Conservation (phyloP, 768 basidiomycete species). For the Amanita polypyramis region DNA sequence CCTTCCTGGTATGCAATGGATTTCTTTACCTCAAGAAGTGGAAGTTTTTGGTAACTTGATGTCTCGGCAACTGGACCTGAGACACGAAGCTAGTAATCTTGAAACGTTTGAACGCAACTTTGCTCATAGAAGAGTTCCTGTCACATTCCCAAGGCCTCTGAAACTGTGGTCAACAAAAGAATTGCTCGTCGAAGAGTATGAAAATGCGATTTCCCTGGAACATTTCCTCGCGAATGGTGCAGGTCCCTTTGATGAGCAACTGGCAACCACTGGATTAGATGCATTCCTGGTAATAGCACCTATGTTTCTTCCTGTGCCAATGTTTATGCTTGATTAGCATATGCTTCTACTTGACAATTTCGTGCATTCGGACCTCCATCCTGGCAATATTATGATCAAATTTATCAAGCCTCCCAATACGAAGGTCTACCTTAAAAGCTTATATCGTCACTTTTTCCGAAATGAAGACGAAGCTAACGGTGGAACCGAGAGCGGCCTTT, state of each 20-base stretch:
- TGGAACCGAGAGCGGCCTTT: conserved; percentile 14
- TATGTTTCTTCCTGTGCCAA: neutral
- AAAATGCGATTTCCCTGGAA: conserved; percentile 88
- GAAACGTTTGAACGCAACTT: conserved; percentile 83
- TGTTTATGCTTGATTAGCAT: conserved; percentile 44
- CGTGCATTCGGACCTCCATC: conserved; percentile 85
- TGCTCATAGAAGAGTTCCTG: conserved; percentile 60
- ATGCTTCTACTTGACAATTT: conserved; percentile 98
- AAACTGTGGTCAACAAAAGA: conserved; percentile 72
- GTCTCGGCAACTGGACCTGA: conserved; percentile 86
- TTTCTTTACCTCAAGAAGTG: conserved; percentile 93
- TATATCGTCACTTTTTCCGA: conserved; percentile 45
- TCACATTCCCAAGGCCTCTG: conserved; percentile 86
- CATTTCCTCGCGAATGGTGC: conserved; percentile 82
- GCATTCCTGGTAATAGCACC: conserved; percentile 70
- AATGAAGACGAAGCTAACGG: conserved; percentile 12
- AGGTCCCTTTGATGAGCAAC: conserved; percentile 79
- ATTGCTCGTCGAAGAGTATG: conserved; percentile 84
- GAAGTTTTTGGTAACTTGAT: conserved; percentile 94
- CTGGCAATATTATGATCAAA: conserved; percentile 97
- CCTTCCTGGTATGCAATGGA: conserved; percentile 92
- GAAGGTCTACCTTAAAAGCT: conserved; percentile 45
- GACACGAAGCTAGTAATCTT: conserved; percentile 85
- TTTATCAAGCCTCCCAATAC: conserved; percentile 83
- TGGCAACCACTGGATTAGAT: conserved; percentile 90